Base-by-base conservation (phyloP, 2,329 filamentous ascomycete genomes). In the Arthroderma sp. region DNA sequence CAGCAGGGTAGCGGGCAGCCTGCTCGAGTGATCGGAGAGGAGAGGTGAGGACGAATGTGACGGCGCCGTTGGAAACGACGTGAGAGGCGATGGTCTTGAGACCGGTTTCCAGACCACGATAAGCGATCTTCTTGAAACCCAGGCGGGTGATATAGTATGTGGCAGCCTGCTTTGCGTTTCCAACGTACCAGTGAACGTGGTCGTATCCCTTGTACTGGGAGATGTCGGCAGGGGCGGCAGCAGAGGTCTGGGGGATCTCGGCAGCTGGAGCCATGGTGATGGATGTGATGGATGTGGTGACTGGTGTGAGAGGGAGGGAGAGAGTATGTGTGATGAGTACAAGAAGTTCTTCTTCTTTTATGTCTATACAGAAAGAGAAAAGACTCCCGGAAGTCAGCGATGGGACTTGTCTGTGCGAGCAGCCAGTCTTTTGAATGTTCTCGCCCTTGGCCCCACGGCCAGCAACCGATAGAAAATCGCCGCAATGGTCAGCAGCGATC, bases 151-250 rank as follows among this genome's bases (percentile, higher is more conserved):
- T 85, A 75, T 95, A 96, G 76, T 88, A 96, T 13, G 86, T 81
- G 39, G 91, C 91, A 2, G 90, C 88, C 77, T 96, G 91, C 75
- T 96, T 96, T 65, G 91, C 91, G 70, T 97, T 97, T 69, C 91
- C 90, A 31, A 96, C 91, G 77, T 89, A 95, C 91, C 91, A 96
- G 64, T 89, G 91, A 58, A 95, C 82, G 73, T 95, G 88, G 74
- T 95, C 88, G 71, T 95, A 96, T 68, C 88, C 90, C 60, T 82
- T 81, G 76, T 95, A 74, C 61, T 68, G 70, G 54, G 67, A 66
- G 15, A 73, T 60, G 19, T 65, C 64, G 43, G 63, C 65, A 44
- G 60, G 33, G 11, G 59, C 53, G 13, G 54, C 55, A 4, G 58
- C 51, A 4, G 59, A 55, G 53, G 68, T 65, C 63, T 56, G 69